A percentile compares a stretch with the other conserved stretches of the same genome.
These are phyloP conservation scores for Brassica carinata DNA, from an alignment of 345 rosid species.

Conservation along the genomic window DNA sequence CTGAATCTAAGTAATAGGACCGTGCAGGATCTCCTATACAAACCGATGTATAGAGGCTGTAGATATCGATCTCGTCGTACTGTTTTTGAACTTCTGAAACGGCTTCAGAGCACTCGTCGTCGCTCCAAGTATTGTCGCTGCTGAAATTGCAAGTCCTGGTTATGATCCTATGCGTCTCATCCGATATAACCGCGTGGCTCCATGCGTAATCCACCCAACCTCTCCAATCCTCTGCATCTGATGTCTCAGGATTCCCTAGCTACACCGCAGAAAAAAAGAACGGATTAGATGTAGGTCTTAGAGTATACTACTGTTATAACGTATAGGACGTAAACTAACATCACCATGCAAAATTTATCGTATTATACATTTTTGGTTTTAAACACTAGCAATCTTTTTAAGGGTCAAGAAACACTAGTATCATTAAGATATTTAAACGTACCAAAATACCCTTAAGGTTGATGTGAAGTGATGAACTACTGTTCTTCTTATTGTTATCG, in stretches of 20 bases:
- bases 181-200: conserved; percentile 99
- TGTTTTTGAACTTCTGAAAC: conserved; percentile 73
- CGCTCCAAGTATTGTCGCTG: conserved; percentile 72
- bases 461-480: conserved; percentile 52
- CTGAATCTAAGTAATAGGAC: conserved; percentile 28
- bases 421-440: conserved; percentile 21
- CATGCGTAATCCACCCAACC: conserved; percentile 98
- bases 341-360: neutral
- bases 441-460: conserved; percentile 89
- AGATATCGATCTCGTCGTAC: conserved; percentile 84
- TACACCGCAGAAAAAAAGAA: conserved; percentile 15
- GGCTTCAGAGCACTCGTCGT: conserved; percentile 62
- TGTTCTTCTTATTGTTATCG: conserved; percentile 65
- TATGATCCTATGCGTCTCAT: conserved; percentile 73
- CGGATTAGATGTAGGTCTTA: neutral
- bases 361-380: neutral
- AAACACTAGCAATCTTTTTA: neutral
- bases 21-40: conserved; percentile 57
- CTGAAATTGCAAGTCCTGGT: conserved; percentile 81
- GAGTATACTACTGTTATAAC: neutral
- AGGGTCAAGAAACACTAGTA: neutral
- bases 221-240: conserved; percentile 87
- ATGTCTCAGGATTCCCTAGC: conserved; percentile 98
- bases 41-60: conserved; percentile 80
- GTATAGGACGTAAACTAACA: neutral